phyloP scores from a whole-genome alignment of 2,329 filamentous ascomycete genomes.

The Albophoma yamanashiensis region DNA sequence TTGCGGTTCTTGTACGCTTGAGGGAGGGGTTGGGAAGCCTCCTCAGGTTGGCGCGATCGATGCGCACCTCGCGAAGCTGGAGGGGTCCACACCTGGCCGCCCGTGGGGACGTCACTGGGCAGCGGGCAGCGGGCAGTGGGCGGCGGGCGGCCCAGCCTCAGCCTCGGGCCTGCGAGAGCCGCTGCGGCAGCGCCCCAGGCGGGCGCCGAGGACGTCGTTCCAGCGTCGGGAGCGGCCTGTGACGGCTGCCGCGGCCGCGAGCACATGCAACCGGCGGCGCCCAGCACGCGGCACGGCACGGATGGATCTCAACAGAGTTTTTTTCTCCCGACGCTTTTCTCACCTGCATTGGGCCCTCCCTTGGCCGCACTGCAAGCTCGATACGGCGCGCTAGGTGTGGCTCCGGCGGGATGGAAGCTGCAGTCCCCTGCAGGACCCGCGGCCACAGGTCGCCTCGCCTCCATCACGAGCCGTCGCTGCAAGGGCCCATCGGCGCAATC shows the following conservation, averaged over 20 bases:
- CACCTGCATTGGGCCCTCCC: background rate
- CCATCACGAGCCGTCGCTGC: background rate
- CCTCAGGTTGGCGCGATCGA: background rate
- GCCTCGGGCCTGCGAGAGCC: background rate
- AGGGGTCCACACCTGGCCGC: background rate
- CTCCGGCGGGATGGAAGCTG: too few relatives aligned
- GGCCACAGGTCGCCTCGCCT: too few relatives aligned
- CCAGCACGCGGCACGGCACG: background rate
- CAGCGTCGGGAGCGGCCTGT: background rate
- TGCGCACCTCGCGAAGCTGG: background rate
- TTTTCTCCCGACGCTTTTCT: background rate
- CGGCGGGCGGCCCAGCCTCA: too few relatives aligned
- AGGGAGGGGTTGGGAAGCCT: background rate
- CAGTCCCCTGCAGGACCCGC: background rate
- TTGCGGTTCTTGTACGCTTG: background rate
- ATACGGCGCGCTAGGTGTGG: background rate
- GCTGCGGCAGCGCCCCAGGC: background rate
- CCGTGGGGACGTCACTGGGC: background rate
- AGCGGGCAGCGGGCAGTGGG: too few relatives aligned
- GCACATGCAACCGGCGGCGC: background rate
- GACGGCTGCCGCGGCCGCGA: background rate
- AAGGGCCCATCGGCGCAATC: background rate
- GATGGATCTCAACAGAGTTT: background rate
- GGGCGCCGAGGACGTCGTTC: background rate
- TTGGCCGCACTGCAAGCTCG: background rate